Evolutionary conservation across 2,329 filamentous ascomycete genomes (phyloP), one percentile per base, ranked within the genome.

Genomic region (Alternaria angustiovoidea): DNA sequence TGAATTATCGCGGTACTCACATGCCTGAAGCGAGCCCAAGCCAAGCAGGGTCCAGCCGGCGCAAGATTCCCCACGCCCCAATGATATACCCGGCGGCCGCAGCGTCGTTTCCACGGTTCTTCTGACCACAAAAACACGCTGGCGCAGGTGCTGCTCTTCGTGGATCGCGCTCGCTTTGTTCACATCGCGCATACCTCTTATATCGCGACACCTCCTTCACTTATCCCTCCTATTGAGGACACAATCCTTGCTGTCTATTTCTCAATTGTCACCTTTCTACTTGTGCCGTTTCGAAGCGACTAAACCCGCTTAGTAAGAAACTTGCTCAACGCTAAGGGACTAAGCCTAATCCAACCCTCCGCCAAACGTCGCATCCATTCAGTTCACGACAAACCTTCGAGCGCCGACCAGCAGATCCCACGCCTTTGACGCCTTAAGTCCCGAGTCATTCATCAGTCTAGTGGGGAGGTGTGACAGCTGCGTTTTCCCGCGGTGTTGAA

Each of bases 241-340:
- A 38, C 14, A 28, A 20, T 30, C 18, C n/a, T 47, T 28, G 43
- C 20, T 36, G 20, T 49, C 32, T 7, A 24, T 32, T 46, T 51
- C 44, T 30, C 36, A 26, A 49, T 24, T 16, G 44, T 36, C 20
- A 48, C 36, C 47, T 51, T 42, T 52, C 47, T 52, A 42, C 46
- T 46, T 51, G 39, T 48, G 55, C 42, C 32, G 36, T 7, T 46
- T 46, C 53, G 60, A 62, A 60, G 58, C 58, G 57, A 56, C 63
- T 51, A 59, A 59, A n/a, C 26, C 22, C 24, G 18, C 62, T 63
- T 65, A 66, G 56, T 64, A 61, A 62, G 57, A 67, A 68, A 68
- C 66, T 67, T 67, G 66, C 66, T 67, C 66, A 68, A 60, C 56
- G 59, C 63, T 63, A 64, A 59, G 48, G 36, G 64, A 59, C 63